Evolutionary conservation across 208 protist genomes (phyloP).

Genomic region (Trypanosoma boissoni): DNA sequence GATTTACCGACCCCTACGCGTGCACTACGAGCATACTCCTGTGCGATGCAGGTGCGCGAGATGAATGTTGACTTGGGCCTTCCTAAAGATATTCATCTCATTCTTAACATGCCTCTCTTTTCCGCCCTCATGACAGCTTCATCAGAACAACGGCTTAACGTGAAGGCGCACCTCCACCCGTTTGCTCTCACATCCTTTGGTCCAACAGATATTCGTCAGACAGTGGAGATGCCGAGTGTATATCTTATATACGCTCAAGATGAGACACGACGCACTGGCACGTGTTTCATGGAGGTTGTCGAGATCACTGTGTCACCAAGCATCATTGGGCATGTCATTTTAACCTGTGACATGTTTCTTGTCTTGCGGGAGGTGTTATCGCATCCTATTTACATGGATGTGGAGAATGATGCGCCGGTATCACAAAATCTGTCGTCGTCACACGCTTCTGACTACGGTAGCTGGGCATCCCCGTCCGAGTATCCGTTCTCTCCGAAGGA

Average conservation of each 20-base stretch:
- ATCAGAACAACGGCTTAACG: slow-evolving; percentile 45
- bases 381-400: slow-evolving; percentile 17
- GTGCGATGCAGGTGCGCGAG: slow-evolving; percentile 45
- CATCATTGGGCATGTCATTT: slow-evolving; percentile 75
- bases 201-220: slow-evolving; percentile 33
- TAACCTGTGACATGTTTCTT: slow-evolving; percentile 61
- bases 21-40: slow-evolving; percentile 32
- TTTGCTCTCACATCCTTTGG: slow-evolving; percentile 55
- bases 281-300: slow-evolving; percentile 66
- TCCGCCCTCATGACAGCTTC: slow-evolving; percentile 60
- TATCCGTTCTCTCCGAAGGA: too few relatives aligned
- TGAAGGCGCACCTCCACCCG: slow-evolving; percentile 76
- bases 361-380: slow-evolving; percentile 32
- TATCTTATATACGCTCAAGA: slow-evolving; percentile 74
- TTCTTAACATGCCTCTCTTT: slow-evolving; percentile 57
- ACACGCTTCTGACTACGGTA: too few relatives aligned
- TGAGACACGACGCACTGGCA: slow-evolving; percentile 41
- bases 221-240: slow-evolving; percentile 62
- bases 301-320: slow-evolving; percentile 70
- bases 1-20: not conserved
- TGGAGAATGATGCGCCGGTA: slow-evolving; percentile 5
- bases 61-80: slow-evolving; percentile 52
- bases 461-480: too few relatives aligned
- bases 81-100: slow-evolving; percentile 46
- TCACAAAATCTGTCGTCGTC: too few relatives aligned